A percentile compares a stretch with the other conserved stretches of the same genome.
Evolutionary conservation across 345 rosid species (phyloP).

Genomic region (Ricinus communis): DNA sequence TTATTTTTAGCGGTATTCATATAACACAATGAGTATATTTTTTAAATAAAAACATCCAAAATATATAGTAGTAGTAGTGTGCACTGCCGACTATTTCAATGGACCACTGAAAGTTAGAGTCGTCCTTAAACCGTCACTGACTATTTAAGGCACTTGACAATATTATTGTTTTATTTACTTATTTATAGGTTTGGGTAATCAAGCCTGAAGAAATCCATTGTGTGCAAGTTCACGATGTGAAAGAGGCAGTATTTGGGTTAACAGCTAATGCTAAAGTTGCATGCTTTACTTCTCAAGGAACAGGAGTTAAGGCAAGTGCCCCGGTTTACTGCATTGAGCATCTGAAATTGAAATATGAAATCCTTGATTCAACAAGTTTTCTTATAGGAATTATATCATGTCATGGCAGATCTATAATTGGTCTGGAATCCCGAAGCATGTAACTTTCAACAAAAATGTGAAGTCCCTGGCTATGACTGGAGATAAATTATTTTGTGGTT

Average conservation of each 20-base stretch:
- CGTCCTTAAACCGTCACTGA: no score
- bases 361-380: not conserved
- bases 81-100: no score
- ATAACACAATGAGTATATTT: no score
- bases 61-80: no score
- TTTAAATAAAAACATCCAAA: no score
- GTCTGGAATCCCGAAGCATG: constrained; percentile 56
- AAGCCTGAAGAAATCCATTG: constrained; percentile 54
- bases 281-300: constrained; percentile 52
- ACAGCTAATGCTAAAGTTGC: constrained; percentile 47
- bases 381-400: not conserved
- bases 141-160: not conserved
- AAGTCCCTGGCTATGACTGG: constrained; percentile 51
- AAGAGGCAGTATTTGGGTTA: constrained; percentile 50
- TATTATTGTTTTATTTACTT: not conserved
- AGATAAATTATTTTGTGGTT: constrained; percentile 54
- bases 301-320: constrained; percentile 55
- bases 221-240: constrained; percentile 62
- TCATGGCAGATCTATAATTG: constrained; percentile 53
- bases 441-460: constrained; percentile 46
- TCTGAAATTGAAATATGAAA: not conserved
- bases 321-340: not conserved
- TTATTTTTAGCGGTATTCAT: no score
- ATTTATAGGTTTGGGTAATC: constrained; percentile 53
- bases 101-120: no score